A percentile compares a stretch with the other conserved stretches of the same genome.
These are phyloP conservation scores for Ganoderma leucocontextum DNA, from an alignment of 1,284 basidiomycete genomes.

Conservation along the genomic window DNA sequence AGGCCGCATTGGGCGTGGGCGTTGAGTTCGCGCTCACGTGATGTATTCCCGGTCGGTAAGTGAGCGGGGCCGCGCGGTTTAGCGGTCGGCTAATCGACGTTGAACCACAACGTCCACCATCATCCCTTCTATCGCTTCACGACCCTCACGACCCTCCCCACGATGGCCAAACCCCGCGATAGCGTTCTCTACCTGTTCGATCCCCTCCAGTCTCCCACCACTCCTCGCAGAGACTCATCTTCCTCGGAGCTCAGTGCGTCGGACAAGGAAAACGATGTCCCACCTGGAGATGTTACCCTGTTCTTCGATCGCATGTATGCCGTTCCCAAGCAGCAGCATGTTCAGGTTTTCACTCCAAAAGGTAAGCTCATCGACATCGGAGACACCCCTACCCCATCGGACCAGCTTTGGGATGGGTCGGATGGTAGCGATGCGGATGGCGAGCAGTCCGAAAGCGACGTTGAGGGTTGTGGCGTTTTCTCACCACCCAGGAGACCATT, in stretches of 20 bases:
- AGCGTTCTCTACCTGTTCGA: slow-evolving; percentile 67
- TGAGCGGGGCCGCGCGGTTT: slow-evolving; percentile 12
- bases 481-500: slow-evolving; percentile 27
- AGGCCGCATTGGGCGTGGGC: too few relatives aligned
- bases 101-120: slow-evolving; percentile 27
- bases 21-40: slow-evolving; percentile 31
- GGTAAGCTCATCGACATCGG: slow-evolving; percentile 67
- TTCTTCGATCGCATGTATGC: slow-evolving; percentile 58
- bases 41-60: slow-evolving; percentile 14
- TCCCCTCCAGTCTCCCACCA: slow-evolving; percentile 49
- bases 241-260: slow-evolving; percentile 46
- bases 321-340: slow-evolving; percentile 27
- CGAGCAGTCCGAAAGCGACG: slow-evolving; percentile 24
- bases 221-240: slow-evolving; percentile 36
- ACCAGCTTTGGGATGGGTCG: slow-evolving; percentile 41
- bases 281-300: slow-evolving; percentile 51
- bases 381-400: slow-evolving; percentile 44
- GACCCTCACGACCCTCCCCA: slow-evolving; percentile 24
- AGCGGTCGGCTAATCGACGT: slow-evolving; percentile 29
- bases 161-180: slow-evolving; percentile 48
- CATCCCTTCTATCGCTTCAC: slow-evolving; percentile 20
- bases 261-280: slow-evolving; percentile 68
- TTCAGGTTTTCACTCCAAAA: slow-evolving; percentile 46
- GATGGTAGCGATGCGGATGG: slow-evolving; percentile 29
- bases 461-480: slow-evolving; percentile 4